Conservation (phyloP, 495 filamentous ascomycete species). For the Trichoderma parareesei region DNA sequence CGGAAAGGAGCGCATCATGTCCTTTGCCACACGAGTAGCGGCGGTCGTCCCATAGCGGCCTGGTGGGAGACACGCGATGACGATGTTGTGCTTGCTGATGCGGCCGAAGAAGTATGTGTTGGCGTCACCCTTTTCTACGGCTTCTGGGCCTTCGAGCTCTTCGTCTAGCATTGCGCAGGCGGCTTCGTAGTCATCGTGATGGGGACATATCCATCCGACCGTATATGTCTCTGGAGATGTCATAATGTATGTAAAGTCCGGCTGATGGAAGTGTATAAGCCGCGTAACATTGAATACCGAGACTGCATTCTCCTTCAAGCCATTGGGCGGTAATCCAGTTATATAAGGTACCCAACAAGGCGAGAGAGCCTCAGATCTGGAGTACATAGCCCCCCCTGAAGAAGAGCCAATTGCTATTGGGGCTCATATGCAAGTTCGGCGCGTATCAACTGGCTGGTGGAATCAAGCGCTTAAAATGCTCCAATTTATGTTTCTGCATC, state of each 20-base stretch:
- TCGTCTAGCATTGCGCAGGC: background rate
- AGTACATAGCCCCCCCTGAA: background rate
- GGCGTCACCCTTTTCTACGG: background rate
- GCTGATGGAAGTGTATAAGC: too few relatives aligned
- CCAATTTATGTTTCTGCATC: too few relatives aligned
- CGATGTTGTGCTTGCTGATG: background rate
- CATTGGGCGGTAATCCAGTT: background rate
- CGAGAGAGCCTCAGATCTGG: background rate
- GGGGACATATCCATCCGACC: background rate
- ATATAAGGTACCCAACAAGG: background rate
- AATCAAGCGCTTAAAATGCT: background rate
- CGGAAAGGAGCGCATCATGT: background rate
- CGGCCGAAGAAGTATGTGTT: background rate
- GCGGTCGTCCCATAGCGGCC: background rate
- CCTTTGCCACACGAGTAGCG: background rate
- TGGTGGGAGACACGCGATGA: background rate
- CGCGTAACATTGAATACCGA: too few relatives aligned
- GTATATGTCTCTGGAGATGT: background rate
- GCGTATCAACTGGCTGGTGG: background rate
- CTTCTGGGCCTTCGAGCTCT: background rate
- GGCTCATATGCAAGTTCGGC: background rate
- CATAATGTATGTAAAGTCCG: background rate
- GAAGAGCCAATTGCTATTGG: background rate
- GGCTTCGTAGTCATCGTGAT: background rate
- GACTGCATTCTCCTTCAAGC: too few relatives aligned